Conservation (phyloP, 306 rosid genomes). For the Lithocarpus polystachyus region DNA sequence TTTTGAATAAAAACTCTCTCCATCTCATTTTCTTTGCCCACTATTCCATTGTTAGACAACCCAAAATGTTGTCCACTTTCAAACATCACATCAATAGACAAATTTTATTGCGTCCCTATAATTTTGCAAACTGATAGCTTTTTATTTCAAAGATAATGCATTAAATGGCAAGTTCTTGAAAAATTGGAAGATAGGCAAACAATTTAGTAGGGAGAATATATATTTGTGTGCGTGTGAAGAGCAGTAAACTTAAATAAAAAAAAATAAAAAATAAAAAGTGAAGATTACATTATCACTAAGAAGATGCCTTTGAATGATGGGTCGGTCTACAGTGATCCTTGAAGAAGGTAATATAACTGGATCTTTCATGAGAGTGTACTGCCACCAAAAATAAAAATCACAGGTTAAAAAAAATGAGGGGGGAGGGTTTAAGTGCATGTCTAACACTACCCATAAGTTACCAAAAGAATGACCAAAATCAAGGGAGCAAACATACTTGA, state of each 20-base stretch:
- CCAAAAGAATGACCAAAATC: neutral
- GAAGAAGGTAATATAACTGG: slow-evolving; percentile 99
- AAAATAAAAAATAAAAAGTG: neutral
- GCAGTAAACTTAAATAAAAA: neutral
- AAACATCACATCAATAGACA: no score
- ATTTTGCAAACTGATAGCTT: no score
- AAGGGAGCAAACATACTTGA: slow-evolving; percentile 52
- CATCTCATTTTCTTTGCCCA: no score
- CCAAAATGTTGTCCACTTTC: no score
- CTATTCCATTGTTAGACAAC: no score
- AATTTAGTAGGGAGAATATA: no score
- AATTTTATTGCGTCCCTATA: no score
- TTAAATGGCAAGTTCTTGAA: no score
- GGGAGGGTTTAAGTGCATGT: neutral
- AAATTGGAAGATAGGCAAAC: no score
- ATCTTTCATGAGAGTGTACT: slow-evolving; percentile 99
- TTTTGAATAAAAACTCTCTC: no score
- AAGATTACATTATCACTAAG: slow-evolving; percentile 75
- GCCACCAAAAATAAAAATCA: slow-evolving; percentile 13
- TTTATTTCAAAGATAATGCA: no score
- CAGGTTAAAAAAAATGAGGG: neutral
- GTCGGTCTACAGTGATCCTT: slow-evolving; percentile 82
- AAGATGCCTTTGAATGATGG: slow-evolving; percentile 97
- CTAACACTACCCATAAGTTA: neutral
- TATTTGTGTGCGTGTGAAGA: neutral